These are phyloP conservation scores for Penicillium maclennaniae DNA, from an alignment of 495 filamentous ascomycete genomes.

Conservation along the genomic window DNA sequence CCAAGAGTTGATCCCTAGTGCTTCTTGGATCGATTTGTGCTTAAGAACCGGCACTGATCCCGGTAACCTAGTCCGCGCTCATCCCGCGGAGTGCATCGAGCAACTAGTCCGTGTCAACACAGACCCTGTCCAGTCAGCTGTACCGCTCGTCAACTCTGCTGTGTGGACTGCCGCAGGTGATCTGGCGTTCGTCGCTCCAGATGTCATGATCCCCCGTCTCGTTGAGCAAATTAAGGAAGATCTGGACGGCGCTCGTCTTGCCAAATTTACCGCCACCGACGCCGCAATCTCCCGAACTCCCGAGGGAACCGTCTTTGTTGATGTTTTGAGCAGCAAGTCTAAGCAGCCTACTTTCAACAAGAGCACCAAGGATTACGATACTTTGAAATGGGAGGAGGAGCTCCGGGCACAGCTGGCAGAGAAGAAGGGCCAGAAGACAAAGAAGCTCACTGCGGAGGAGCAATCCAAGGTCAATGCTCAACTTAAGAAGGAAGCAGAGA, in stretches of 20 bases:
- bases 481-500: constrained; percentile 76
- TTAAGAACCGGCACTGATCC: constrained; percentile 76
- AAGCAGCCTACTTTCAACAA: constrained; percentile 66
- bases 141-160: constrained; percentile 55
- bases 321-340: constrained; percentile 78
- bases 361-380: constrained; percentile 89
- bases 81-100: constrained; percentile 47
- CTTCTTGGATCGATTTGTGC: constrained; percentile 85
- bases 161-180: constrained; percentile 80
- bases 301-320: constrained; percentile 81
- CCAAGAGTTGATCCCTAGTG: constrained; percentile 68
- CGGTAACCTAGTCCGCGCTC: constrained; percentile 61
- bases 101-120: constrained; percentile 38
- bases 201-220: constrained; percentile 69
- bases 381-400: constrained; percentile 94
- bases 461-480: constrained; percentile 87
- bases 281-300: constrained; percentile 86
- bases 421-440: constrained; percentile 85
- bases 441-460: constrained; percentile 87
- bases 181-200: constrained; percentile 88
- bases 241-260: constrained; percentile 61
- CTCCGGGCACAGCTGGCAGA: constrained; percentile 80
- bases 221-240: constrained; percentile 68
- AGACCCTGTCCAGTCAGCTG: constrained; percentile 39
- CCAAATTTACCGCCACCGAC: constrained; percentile 74